Conservation (phyloP, 2,329 filamentous ascomycete genomes). For the Neonectria punicea region DNA sequence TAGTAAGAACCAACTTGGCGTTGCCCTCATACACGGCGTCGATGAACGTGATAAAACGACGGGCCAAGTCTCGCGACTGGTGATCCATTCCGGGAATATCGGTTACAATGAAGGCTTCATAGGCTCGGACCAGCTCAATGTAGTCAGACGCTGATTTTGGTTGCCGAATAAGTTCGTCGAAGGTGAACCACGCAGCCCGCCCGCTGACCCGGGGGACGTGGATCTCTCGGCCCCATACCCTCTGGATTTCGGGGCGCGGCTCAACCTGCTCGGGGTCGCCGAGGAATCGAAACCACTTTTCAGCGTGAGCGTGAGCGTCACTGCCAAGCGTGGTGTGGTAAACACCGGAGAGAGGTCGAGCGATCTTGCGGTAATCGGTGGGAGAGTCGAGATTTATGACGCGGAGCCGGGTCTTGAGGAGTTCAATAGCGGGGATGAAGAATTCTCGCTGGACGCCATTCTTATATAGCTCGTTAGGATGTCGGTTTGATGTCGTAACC, state of each 20-base stretch:
- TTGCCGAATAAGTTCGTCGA: constrained; percentile 88
- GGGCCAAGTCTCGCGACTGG: constrained; percentile 84
- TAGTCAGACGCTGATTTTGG: constrained; percentile 96
- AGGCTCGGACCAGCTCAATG: constrained; percentile 87
- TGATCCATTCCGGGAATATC: constrained; percentile 93
- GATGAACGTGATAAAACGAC: constrained; percentile 96
- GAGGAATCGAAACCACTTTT: constrained; percentile 96
- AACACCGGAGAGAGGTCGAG: constrained; percentile 89
- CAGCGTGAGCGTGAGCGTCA: constrained; percentile 81
- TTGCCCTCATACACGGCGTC: constrained; percentile 93
- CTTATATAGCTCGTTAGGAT: constrained; percentile 95
- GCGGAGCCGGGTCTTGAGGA: constrained; percentile 84
- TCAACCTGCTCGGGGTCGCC: constrained; percentile 82
- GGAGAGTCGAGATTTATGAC: constrained; percentile 95
- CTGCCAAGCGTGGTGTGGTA: constrained; percentile 90
- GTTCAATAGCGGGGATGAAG: constrained; percentile 93
- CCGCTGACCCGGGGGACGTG: constrained; percentile 88
- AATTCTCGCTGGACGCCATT: constrained; percentile 97
- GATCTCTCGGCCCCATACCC: constrained; percentile 93
- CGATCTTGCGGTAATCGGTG: constrained; percentile 97
- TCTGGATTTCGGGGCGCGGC: constrained; percentile 81
- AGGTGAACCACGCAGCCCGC: constrained; percentile 88
- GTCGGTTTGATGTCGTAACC: constrained; percentile 96
- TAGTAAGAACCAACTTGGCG: constrained; percentile 95
- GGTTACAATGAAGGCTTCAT: constrained; percentile 92